phyloP scores from a whole-genome alignment of 345 rosid species.

The Barbarea vulgaris region DNA sequence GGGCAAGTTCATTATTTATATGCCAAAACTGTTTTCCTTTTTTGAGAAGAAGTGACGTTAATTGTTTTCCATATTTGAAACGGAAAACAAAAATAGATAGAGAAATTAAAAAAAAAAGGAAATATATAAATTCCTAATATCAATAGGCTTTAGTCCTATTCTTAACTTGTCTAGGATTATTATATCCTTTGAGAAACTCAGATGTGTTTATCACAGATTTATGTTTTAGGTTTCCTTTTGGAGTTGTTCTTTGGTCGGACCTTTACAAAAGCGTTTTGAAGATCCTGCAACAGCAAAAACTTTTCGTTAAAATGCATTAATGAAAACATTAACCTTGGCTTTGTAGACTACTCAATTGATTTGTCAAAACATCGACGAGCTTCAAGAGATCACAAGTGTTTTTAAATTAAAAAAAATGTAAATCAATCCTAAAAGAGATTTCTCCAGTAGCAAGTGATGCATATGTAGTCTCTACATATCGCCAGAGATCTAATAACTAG shows the following conservation, averaged over 20 bases:
- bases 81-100: background rate
- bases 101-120: too few species aligned
- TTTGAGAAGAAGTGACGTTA: background rate
- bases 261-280: slow-evolving; percentile 41
- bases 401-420: background rate
- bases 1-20: background rate
- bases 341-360: background rate
- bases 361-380: background rate
- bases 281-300: slow-evolving; percentile 31
- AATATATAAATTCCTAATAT: too few species aligned
- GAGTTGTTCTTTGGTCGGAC: slow-evolving; percentile 43
- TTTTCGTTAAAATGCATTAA: slow-evolving; percentile 1
- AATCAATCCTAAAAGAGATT: slow-evolving; percentile 2
- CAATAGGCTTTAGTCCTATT: too few species aligned
- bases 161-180: too few species aligned
- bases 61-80: background rate
- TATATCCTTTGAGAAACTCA: background rate
- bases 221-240: slow-evolving; percentile 35
- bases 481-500: background rate
- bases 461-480: background rate
- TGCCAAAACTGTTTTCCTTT: background rate
- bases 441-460: background rate
- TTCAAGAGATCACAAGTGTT: background rate
- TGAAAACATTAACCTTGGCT: background rate
- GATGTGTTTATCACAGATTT: background rate